Evolutionary conservation across 2,329 filamentous ascomycete genomes (phyloP).

Genomic region (Fusarium incarnatum): DNA sequence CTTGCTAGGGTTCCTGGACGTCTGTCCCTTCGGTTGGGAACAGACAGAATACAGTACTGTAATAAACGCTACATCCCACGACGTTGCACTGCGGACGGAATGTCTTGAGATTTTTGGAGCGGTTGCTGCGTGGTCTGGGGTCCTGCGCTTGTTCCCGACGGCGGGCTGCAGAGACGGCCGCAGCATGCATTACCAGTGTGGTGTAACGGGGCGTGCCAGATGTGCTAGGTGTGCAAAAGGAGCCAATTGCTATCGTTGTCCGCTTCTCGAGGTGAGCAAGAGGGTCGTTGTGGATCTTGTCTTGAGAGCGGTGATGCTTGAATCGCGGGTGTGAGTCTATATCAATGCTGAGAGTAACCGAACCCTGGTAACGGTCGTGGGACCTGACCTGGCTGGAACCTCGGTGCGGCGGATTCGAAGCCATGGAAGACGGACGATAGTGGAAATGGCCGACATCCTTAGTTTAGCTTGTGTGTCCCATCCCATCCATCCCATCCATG

Average conservation of each 20-base stretch:
- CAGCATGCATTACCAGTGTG: conserved; percentile 52
- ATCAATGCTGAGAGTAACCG: conserved; percentile 14
- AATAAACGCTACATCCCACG: conserved; percentile 27
- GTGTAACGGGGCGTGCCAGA: conserved; percentile 31
- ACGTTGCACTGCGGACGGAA: conserved; percentile 32
- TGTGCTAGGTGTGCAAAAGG: conserved; percentile 2
- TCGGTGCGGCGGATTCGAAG: conserved; percentile 34
- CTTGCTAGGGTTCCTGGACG: conserved; percentile 21
- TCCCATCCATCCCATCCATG: conserved; percentile 15
- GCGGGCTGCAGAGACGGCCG: conserved; percentile 55
- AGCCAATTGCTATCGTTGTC: neutral
- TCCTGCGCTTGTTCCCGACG: conserved; percentile 53
- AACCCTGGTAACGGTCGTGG: conserved; percentile 31
- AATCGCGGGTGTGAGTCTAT: conserved; percentile 23
- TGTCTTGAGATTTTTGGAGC: conserved; percentile 32
- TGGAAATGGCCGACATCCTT: conserved; percentile 36
- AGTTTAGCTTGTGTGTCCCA: conserved; percentile 30
- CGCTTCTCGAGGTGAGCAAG: neutral
- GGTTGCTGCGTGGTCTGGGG: conserved; percentile 47
- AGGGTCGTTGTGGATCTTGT: neutral
- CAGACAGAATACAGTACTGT: conserved; percentile 23
- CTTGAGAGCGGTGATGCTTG: neutral
- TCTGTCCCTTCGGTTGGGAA: conserved; percentile 16
- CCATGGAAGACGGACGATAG: conserved; percentile 25
- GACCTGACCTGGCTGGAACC: conserved; percentile 18